Conservation (phyloP, 192 early-diverging fungal species). For the Helicostylum pulchrum region DNA sequence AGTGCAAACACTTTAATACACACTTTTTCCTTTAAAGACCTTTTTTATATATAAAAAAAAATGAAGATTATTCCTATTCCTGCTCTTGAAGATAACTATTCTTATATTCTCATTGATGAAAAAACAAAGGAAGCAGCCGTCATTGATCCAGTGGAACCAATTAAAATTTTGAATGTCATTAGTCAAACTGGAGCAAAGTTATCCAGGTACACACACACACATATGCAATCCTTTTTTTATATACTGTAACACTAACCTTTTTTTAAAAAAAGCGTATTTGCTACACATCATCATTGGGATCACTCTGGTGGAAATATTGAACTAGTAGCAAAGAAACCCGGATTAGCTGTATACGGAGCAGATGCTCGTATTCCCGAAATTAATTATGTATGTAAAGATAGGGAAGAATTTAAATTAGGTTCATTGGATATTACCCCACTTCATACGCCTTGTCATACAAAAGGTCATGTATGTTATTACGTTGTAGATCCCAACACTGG, state of each 20-base stretch:
- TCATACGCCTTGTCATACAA: constrained; percentile 85
- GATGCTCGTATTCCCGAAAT: constrained; percentile 84
- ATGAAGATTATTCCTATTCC: constrained; percentile 65
- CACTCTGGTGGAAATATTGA: constrained; percentile 79
- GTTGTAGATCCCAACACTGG: constrained; percentile 57
- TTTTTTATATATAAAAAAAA: neutral
- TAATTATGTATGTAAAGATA: constrained; percentile 68
- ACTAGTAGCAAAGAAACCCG: constrained; percentile 52
- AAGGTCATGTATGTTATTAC: constrained; percentile 81
- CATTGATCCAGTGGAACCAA: constrained; percentile 85
- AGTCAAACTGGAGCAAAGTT: constrained; percentile 50
- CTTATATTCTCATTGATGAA: constrained; percentile 78
- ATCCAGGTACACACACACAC: constrained; percentile 32
- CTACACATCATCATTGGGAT: constrained; percentile 91
- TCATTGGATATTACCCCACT: constrained; percentile 68
- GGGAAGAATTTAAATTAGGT: constrained; percentile 74
- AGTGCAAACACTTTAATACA: too few relatives aligned
- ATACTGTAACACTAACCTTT: neutral
- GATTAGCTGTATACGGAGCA: constrained; percentile 75
- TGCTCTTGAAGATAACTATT: constrained; percentile 82
- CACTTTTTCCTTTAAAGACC: neutral
- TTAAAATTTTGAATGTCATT: constrained; percentile 60
- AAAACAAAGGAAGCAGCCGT: constrained; percentile 64
- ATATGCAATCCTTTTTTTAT: neutral
- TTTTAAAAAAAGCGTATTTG: constrained; percentile 49